Conservation (phyloP, 495 filamentous ascomycete genomes). For the Gamarada debralockiae region DNA sequence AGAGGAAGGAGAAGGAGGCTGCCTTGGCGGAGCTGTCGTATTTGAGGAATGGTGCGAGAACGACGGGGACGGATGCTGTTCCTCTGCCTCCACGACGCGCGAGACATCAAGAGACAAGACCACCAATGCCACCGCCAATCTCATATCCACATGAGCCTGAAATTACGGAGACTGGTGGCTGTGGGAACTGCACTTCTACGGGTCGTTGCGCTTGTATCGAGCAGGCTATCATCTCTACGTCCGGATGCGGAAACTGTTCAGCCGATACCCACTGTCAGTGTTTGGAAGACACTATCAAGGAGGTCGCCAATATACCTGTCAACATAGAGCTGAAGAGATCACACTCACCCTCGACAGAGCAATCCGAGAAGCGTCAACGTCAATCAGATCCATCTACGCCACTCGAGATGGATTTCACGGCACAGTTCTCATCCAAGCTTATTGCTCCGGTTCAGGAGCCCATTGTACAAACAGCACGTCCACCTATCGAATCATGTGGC, state of each 20-base stretch:
- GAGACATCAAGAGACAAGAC: constrained; percentile 12
- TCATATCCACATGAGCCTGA: neutral
- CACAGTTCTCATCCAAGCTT: constrained; percentile 52
- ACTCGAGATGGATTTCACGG: constrained; percentile 65
- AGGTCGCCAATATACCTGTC: constrained; percentile 3
- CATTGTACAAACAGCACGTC: constrained; percentile 15
- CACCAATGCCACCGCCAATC: neutral
- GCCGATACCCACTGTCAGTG: constrained; percentile 59
- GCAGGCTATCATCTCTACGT: constrained; percentile 37
- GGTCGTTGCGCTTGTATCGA: constrained; percentile 51
- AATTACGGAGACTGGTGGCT: constrained; percentile 26
- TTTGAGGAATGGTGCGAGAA: constrained; percentile 21
- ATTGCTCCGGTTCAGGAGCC: constrained; percentile 11
- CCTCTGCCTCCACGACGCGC: constrained; percentile 23
- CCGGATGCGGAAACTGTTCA: constrained; percentile 65
- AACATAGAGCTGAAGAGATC: constrained; percentile 37
- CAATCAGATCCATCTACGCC: constrained; percentile 32
- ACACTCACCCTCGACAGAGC: constrained; percentile 27
- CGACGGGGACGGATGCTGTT: constrained; percentile 29
- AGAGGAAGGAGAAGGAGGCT: constrained; percentile 25
- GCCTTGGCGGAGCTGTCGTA: constrained; percentile 24
- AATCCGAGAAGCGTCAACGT: constrained; percentile 20
- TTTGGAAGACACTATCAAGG: constrained; percentile 58
- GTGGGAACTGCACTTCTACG: constrained; percentile 45
- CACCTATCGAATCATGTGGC: constrained; percentile 63